Evolutionary conservation across 208 protist species (phyloP), one percentile per base, ranked within the genome.

Genomic region (Cochliopodium minus): DNA sequence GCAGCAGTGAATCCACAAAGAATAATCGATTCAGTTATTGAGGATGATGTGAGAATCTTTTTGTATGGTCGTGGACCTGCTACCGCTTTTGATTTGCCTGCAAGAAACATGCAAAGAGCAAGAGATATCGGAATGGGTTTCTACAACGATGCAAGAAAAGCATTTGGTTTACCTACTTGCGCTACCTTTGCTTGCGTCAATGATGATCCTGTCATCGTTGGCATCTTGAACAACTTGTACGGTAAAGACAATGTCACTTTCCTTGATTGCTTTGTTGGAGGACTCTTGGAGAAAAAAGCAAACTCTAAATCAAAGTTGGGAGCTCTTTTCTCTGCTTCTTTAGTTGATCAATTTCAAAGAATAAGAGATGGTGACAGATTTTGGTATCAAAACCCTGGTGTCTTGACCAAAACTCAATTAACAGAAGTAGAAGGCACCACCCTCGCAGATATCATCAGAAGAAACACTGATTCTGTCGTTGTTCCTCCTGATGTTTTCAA

Each of bases 11-110:
- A 62, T 0, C 11, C 38, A 48, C 49, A 67, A 5, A 15, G 38
- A 2, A 42, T 54, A 5, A 22, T 71, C 17, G 66, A 67, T 46
- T 20, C 33, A 4, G 53, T 56, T n/a, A 42, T 73, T 25, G 51
- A 62, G n/a, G 39, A 51, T 15, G 66, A 65, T 51, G 25, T 72
- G 6, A 33, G 68, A 34, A 73, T 72, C 23, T 68, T 72, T 29
- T 17, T 72, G 1, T 70, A 66, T 59, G 66, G 66, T 35, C 25
- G 48, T 22, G 58, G 34, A 29, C 15, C 29, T 23, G 58, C 34
- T 25, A 57, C 59, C 36, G 26, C 45, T 13, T 30, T 63, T 0
- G 68, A 72, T 54, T 38, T 72, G 0, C 39, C 32, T 1, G 35
- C 50, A n/a, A 28, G 46, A 20, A 73, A 72, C 52, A 5, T 72